phyloP scores from a whole-genome alignment of 495 filamentous ascomycete species.

The Lineolata rhizophorae region DNA sequence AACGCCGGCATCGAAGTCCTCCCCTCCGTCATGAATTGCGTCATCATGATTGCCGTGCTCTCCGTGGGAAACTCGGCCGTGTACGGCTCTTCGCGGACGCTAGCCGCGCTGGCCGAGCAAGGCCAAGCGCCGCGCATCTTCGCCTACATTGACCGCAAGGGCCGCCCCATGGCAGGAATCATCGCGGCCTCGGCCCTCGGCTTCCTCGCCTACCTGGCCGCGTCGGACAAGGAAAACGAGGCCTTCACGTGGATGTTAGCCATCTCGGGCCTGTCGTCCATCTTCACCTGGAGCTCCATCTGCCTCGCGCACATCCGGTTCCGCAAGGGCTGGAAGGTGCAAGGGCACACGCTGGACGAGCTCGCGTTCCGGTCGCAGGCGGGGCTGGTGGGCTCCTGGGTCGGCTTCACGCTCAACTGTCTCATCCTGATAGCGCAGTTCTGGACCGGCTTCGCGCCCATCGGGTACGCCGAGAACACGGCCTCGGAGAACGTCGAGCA shows the following conservation, averaged over 20 bases:
- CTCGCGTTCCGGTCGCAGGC: conserved; percentile 63
- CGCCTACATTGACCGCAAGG: conserved; percentile 19
- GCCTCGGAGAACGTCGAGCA: conserved; percentile 24
- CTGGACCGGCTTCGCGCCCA: conserved; percentile 72
- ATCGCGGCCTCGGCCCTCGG: conserved; percentile 44
- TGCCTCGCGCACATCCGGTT: conserved; percentile 84
- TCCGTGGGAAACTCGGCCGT: conserved; percentile 19
- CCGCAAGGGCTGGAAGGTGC: conserved; percentile 49
- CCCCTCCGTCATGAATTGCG: conserved; percentile 18
- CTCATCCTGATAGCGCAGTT: conserved; percentile 82
- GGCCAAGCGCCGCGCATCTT: conserved; percentile 17
- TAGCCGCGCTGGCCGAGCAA: conserved; percentile 19
- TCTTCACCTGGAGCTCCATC: conserved; percentile 89
- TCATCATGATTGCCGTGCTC: conserved; percentile 20
- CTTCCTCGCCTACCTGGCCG: conserved; percentile 58
- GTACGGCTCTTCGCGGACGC: conserved; percentile 18
- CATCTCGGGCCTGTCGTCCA: conserved; percentile 64
- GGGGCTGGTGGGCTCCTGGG: conserved; percentile 62
- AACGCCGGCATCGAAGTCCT: conserved; percentile 18
- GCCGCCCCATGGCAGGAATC: conserved; percentile 39
- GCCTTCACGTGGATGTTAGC: conserved; percentile 81
- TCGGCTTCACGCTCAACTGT: conserved; percentile 59
- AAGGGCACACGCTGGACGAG: conserved; percentile 50
- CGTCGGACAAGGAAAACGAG: conserved; percentile 33
- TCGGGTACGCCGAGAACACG: conserved; percentile 29